phyloP scores from a whole-genome alignment of 306 rosid species.

The Rosa rugosa region DNA sequence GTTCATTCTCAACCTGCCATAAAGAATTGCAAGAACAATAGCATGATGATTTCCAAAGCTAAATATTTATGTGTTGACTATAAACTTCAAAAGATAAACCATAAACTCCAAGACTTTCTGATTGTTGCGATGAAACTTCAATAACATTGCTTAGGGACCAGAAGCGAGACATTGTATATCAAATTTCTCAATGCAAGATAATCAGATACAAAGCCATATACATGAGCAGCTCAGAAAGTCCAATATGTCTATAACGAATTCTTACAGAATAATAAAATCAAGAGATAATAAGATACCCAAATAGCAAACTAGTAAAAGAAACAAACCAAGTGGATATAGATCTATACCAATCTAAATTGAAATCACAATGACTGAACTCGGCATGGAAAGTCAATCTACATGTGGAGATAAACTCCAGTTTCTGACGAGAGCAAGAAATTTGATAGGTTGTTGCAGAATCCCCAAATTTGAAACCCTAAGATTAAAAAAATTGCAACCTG shows the following conservation, averaged over 20 bases:
- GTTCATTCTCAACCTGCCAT: conserved; percentile 83
- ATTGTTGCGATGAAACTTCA: neutral
- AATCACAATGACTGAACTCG: too few relatives aligned
- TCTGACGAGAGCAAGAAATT: too few relatives aligned
- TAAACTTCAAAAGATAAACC: neutral
- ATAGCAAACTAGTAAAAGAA: too few relatives aligned
- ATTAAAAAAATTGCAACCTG: too few relatives aligned
- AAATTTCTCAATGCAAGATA: conserved; percentile 1
- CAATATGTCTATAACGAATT: neutral
- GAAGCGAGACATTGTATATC: conserved; percentile 14
- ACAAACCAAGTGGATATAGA: too few relatives aligned
- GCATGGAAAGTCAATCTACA: too few relatives aligned
- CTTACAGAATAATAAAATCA: neutral
- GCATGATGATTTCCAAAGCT: conserved; percentile 20
- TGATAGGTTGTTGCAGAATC: too few relatives aligned
- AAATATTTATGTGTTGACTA: conserved; percentile 9
- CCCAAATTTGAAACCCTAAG: neutral
- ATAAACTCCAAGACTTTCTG: neutral
- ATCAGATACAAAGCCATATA: neutral
- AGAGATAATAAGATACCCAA: too few relatives aligned
- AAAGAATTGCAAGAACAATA: conserved; percentile 25
- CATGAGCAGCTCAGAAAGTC: neutral
- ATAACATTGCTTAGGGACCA: conserved; percentile 14
- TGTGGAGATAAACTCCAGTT: too few relatives aligned
- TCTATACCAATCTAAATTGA: too few relatives aligned